phyloP scores from a whole-genome alignment of 805 yeast genomes.

The Clavispora carvajalis region DNA sequence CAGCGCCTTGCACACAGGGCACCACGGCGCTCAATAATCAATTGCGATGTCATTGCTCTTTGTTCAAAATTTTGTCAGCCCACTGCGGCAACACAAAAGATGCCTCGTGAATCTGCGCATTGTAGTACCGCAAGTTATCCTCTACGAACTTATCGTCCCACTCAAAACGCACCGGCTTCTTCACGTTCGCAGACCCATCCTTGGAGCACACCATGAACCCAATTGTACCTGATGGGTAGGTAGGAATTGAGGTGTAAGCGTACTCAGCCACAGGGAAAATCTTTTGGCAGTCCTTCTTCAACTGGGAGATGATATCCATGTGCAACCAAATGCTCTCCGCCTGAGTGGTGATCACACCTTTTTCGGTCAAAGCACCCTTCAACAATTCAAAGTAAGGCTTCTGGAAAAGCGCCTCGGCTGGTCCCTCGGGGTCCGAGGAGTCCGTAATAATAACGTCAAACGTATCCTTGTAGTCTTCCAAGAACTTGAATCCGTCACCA shows the following conservation, averaged over 20 bases:
- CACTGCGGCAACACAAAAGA: slow-evolving; percentile 89
- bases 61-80: slow-evolving; percentile 54
- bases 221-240: slow-evolving; percentile 95
- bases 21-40: slow-evolving; percentile 1
- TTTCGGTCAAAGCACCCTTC: slow-evolving; percentile 80
- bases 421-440: slow-evolving; percentile 98
- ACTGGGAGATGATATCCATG: slow-evolving; percentile 72
- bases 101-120: slow-evolving; percentile 76
- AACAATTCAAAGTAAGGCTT: slow-evolving; percentile 84
- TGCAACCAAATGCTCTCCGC: slow-evolving; percentile 96
- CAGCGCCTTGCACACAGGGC: no score
- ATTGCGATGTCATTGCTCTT: slow-evolving; percentile 8
- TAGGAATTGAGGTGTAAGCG: slow-evolving; percentile 89
- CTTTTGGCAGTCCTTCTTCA: slow-evolving; percentile 73
- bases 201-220: slow-evolving; percentile 97
- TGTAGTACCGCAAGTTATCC: slow-evolving; percentile 74
- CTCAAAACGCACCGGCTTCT: slow-evolving; percentile 58
- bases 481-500: slow-evolving; percentile 97
- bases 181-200: slow-evolving; percentile 59
- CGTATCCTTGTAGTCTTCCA: slow-evolving; percentile 73
- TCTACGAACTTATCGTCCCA: slow-evolving; percentile 58
- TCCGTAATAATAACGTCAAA: slow-evolving; percentile 96
- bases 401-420: slow-evolving; percentile 91
- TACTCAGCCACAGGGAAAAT: slow-evolving; percentile 91
- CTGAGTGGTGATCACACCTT: slow-evolving; percentile 90